These are phyloP conservation scores for Botrytis elliptica DNA, from an alignment of 2,329 filamentous ascomycete species.

Conservation along the genomic window DNA sequence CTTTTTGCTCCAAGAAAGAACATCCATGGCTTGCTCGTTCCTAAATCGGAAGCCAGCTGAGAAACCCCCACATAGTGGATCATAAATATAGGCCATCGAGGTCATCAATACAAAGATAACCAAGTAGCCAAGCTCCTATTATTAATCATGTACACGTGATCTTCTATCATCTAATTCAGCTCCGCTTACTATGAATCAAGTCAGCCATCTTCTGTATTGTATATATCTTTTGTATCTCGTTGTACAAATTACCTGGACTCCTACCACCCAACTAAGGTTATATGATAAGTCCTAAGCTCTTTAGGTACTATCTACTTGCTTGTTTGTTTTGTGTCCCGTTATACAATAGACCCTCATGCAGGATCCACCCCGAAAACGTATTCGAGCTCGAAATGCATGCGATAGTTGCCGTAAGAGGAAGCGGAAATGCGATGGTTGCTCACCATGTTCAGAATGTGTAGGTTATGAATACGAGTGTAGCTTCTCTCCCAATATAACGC, in stretches of 20 bases:
- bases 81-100: background rate
- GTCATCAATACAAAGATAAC: fast-evolving
- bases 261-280: background rate
- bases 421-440: conserved; percentile 31
- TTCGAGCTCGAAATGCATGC: conserved; percentile 28
- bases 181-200: background rate
- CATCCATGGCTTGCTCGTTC: background rate
- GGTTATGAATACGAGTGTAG: conserved; percentile 31
- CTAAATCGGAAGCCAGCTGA: background rate
- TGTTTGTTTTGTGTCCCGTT: background rate
- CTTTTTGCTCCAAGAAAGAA: too few relatives aligned
- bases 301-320: background rate
- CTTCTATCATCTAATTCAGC: background rate
- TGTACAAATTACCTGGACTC: background rate
- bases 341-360: background rate
- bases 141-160: background rate
- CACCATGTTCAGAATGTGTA: conserved; percentile 30
- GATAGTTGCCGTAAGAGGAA: conserved; percentile 33
- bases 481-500: conserved; percentile 16
- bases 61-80: background rate
- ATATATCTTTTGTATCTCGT: background rate
- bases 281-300: background rate
- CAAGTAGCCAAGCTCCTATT: background rate
- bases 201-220: background rate
- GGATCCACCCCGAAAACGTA: conserved; percentile 10